Evolutionary conservation across 208 protist species (phyloP).

Genomic region (Spongospora subterranea): DNA sequence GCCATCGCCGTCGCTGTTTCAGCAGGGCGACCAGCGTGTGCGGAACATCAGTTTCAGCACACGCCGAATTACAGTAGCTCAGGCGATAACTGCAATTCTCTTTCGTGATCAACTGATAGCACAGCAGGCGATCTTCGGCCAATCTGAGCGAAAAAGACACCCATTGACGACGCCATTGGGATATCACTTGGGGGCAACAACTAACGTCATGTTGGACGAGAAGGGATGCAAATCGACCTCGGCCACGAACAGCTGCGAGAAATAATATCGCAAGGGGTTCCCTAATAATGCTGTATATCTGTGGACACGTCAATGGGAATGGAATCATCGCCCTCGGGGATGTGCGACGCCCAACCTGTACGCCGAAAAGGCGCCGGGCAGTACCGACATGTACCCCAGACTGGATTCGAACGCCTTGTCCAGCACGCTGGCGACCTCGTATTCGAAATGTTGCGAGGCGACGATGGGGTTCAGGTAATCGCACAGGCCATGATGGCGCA

Average conservation of each 20-base stretch:
- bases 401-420: slow-evolving; percentile 45
- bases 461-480: slow-evolving; percentile 44
- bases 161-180: background rate
- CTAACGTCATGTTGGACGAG: slow-evolving; percentile 24
- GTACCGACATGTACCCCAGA: slow-evolving; percentile 13
- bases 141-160: slow-evolving; percentile 6
- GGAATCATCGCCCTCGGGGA: too few species aligned
- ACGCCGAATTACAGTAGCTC: slow-evolving; percentile 19
- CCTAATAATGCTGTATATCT: slow-evolving; percentile 1
- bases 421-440: slow-evolving; percentile 52
- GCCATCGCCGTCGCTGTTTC: slow-evolving; percentile 55
- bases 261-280: background rate
- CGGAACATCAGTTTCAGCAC: slow-evolving; percentile 55
- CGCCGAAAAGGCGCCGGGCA: slow-evolving; percentile 43
- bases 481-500: slow-evolving; percentile 4
- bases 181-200: background rate
- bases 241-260: slow-evolving; percentile 3
- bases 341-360: background rate
- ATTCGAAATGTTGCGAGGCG: slow-evolving; percentile 38
- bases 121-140: slow-evolving; percentile 56
- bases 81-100: slow-evolving; percentile 55
- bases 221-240: slow-evolving; percentile 9
- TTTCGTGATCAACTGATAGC: slow-evolving; percentile 57
- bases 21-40: slow-evolving; percentile 21
- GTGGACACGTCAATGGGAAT: background rate